Evolutionary conservation across 2,329 filamentous ascomycete species (phyloP).

Genomic region (Dendryphion nanum): DNA sequence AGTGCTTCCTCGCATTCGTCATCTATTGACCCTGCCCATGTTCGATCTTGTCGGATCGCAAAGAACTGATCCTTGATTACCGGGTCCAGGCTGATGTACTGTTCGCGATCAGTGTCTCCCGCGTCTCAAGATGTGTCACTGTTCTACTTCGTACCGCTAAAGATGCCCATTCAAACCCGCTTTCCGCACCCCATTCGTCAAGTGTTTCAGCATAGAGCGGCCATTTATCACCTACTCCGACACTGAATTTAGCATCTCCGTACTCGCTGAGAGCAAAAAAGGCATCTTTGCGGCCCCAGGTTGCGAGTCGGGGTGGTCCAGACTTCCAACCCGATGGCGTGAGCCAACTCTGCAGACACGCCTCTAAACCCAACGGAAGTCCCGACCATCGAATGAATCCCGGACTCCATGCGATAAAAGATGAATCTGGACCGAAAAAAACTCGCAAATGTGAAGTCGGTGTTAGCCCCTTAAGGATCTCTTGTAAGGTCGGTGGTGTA

Average conservation of each 20-base stretch:
- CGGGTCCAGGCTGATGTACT: constrained; percentile 31
- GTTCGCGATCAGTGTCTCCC: neutral
- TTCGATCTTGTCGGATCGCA: constrained; percentile 31
- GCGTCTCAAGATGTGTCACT: neutral
- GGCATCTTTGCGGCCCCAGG: constrained; percentile 30
- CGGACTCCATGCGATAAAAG: constrained; percentile 37
- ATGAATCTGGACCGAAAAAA: constrained; percentile 27
- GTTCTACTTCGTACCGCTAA: constrained; percentile 15
- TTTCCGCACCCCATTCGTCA: constrained; percentile 34
- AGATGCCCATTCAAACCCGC: constrained; percentile 29
- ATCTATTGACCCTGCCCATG: constrained; percentile 36
- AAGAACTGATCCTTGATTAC: constrained; percentile 33
- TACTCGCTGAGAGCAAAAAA: constrained; percentile 40
- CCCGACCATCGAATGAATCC: constrained; percentile 32
- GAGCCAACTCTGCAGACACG: constrained; percentile 34
- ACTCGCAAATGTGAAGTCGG: constrained; percentile 29
- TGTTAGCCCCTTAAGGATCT: constrained; percentile 21
- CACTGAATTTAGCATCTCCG: constrained; percentile 27
- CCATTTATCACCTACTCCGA: constrained; percentile 22
- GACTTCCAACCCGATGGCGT: constrained; percentile 37
- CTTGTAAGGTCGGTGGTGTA: constrained; percentile 20
- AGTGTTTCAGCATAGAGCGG: constrained; percentile 33
- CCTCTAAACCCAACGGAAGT: constrained; percentile 27
- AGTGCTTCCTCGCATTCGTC: constrained; percentile 33
- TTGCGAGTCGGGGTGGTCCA: constrained; percentile 31